Evolutionary conservation across 176 grass and related monocot genomes (phyloP).

Genomic region (Rhynchospora breviuscula): DNA sequence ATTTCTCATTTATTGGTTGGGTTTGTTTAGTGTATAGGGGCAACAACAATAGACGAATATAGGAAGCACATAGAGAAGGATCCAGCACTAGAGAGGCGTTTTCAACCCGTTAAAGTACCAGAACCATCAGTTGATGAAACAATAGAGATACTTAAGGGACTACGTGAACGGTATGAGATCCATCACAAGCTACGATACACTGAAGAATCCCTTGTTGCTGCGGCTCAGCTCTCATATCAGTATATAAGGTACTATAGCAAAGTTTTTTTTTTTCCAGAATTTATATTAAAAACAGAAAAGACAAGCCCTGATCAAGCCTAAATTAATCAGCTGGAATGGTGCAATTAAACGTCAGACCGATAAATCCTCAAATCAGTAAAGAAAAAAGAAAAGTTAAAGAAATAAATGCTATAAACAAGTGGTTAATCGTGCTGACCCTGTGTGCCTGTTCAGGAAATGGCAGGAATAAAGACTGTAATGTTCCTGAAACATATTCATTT

Average conservation of each 20-base stretch:
- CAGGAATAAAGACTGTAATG: background rate
- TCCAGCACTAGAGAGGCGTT: slow-evolving; percentile 84
- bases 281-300: background rate
- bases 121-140: slow-evolving; percentile 95
- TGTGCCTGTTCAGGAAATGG: background rate
- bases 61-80: slow-evolving; percentile 95
- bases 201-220: slow-evolving; percentile 65
- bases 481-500: background rate
- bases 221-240: slow-evolving; percentile 78
- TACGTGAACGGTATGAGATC: slow-evolving; percentile 85
- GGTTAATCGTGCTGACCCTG: background rate
- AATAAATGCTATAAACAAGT: background rate
- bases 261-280: background rate
- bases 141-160: slow-evolving; percentile 82
- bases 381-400: background rate
- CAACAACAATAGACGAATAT: slow-evolving; percentile 93
- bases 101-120: slow-evolving; percentile 95
- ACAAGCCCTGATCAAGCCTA: background rate
- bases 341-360: background rate
- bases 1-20: slow-evolving; percentile 2
- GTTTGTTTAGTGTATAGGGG: slow-evolving; percentile 72
- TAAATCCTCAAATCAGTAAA: background rate
- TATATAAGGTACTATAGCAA: slow-evolving; percentile 68
- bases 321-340: background rate
- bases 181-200: slow-evolving; percentile 92